Evolutionary conservation across 2,329 filamentous ascomycete genomes (phyloP), one percentile per base, ranked within the genome.

Genomic region (Aspergillus tubingensis): DNA sequence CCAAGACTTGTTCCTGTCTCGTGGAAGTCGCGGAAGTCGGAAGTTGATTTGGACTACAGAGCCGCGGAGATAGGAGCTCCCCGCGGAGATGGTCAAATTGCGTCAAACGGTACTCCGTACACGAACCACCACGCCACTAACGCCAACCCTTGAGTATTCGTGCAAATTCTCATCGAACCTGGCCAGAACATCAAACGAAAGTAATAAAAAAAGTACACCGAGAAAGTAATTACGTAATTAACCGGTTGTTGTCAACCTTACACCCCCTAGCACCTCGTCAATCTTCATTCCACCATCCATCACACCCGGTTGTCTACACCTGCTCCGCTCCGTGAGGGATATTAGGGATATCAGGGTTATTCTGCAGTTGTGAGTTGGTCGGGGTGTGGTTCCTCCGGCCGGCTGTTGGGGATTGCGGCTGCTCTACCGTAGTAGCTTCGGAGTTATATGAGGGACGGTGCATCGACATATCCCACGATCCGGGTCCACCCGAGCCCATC

Each of bases 401-500:
- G 8, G 38, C 32, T 3, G 23, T 21, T 8, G 62, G 66, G 8
- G 66, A 63, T n/a, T 60, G 47, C 15, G 36, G 39, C n/a, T 39
- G 59, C 17, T 58, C 57, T 1, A 67, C 19, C 2, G 59, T 63
- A 17, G 61, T 64, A 4, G 62, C 30, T 8, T 67, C 66, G 2
- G 66, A 68, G 13, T 61, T 32, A 11, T 47, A 17, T 30, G 65
- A 64, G 39, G 58, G 47, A 21, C 68, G 48, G 39, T 65, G 39
- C 13, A 65, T 65, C 1, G 67, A 64, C 6, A 19, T 4, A 63
- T 70, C 25, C 67, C 68, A 58, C 0, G 68, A 69, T 5, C 62
- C 65, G 3, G 65, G 63, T 15, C 32, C 32, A 5, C 32, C 32
- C 32, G 32, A 36, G 0, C 68, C 63, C 11, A 56, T 61, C 50